These are phyloP conservation scores for Mortierella sp. DNA, from an alignment of 371 early-diverging fungal species.

Conservation along the genomic window DNA sequence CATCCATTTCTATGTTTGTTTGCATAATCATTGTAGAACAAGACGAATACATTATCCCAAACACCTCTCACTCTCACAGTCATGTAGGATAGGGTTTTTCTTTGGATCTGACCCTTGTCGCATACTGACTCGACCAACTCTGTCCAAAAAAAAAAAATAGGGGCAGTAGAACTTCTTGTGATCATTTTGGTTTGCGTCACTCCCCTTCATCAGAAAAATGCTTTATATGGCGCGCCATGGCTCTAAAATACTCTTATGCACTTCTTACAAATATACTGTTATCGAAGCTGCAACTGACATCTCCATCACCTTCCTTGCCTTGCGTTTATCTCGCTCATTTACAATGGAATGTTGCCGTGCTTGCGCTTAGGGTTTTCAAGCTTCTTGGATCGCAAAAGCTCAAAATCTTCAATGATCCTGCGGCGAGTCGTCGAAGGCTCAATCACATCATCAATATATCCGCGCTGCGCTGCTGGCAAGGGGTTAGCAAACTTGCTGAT, in stretches of 20 bases:
- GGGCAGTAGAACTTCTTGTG: background rate
- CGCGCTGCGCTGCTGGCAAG: constrained; percentile 95
- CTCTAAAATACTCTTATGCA: background rate
- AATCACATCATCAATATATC: constrained; percentile 96
- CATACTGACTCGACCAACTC: background rate
- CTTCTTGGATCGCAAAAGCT: constrained; percentile 81
- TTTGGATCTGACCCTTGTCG: background rate
- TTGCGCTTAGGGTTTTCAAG: constrained; percentile 89
- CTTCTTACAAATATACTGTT: too few species aligned
- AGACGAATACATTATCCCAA: background rate
- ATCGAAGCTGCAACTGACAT: too few species aligned
- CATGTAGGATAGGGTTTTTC: too few species aligned
- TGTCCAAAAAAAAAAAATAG: background rate
- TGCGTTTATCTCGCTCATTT: background rate
- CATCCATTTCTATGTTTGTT: background rate
- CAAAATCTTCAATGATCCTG: constrained; percentile 91
- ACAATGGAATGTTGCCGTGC: constrained; percentile 95
- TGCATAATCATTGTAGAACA: background rate
- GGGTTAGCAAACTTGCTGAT: constrained; percentile 95
- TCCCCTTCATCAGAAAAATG: too few species aligned
- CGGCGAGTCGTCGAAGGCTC: constrained; percentile 86
- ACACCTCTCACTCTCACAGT: background rate
- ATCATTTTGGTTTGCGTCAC: too few species aligned
- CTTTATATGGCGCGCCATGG: too few species aligned
- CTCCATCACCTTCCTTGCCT: constrained; percentile 4